Percentiles rank a stretch among this genome's conserved stretches.
These are phyloP conservation scores for Trapa incisa DNA, from an alignment of 345 rosid species.

Conservation along the genomic window DNA sequence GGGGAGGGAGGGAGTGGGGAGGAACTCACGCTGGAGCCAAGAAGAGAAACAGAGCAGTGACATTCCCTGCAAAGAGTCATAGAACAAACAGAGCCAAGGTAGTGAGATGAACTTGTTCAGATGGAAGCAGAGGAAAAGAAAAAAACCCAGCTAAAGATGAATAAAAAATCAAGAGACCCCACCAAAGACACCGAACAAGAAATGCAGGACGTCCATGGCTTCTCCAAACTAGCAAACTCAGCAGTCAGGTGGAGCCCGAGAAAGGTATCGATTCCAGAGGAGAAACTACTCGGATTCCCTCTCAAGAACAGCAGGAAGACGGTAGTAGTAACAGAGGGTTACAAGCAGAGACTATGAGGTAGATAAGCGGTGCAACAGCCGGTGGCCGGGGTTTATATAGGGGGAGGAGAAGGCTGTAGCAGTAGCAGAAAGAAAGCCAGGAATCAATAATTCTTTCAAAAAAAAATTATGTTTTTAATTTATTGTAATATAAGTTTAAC, in stretches of 20 bases:
- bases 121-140: not conserved
- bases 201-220: constrained; percentile 52
- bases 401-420: too few relatives aligned
- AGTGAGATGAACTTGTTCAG: not conserved
- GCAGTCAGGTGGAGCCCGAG: not conserved
- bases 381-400: too few relatives aligned
- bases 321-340: too few relatives aligned
- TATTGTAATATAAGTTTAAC: too few relatives aligned
- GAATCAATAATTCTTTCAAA: too few relatives aligned
- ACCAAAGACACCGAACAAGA: constrained; percentile 87
- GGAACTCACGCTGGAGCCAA: constrained; percentile 65
- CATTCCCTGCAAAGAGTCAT: constrained; percentile 56
- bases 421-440: too few relatives aligned
- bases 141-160: not conserved
- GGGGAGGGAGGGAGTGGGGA: not conserved
- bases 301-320: too few relatives aligned
- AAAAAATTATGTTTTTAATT: too few relatives aligned
- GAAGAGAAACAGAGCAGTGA: constrained; percentile 90
- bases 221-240: not conserved
- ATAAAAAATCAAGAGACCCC: constrained; percentile 10
- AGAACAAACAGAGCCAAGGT: not conserved
- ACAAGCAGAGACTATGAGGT: too few relatives aligned
- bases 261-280: not conserved
- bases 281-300: too few relatives aligned
- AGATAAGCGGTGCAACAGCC: too few relatives aligned